Evolutionary conservation across 2,329 filamentous ascomycete genomes (phyloP).

Genomic region (Colletotrichum costaricense): DNA sequence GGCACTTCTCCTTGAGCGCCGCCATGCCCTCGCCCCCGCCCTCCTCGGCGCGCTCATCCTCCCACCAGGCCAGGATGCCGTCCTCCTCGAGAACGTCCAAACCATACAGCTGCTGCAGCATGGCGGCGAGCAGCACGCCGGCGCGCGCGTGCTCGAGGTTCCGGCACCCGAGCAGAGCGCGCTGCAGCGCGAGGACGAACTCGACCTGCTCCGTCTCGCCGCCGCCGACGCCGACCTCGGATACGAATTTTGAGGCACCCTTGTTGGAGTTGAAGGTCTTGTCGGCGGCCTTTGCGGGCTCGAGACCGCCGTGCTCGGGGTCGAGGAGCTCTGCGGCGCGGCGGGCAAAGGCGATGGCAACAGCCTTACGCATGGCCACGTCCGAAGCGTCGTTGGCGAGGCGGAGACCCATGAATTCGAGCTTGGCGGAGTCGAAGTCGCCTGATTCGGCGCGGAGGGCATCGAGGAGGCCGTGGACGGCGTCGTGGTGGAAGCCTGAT

Average conservation of each 20-base stretch:
- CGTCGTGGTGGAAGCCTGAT: constrained; percentile 84
- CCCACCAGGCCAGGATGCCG: constrained; percentile 90
- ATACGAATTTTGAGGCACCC: constrained; percentile 67
- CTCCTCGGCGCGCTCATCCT: constrained; percentile 73
- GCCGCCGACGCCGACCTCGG: constrained; percentile 70
- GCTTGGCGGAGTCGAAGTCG: constrained; percentile 84
- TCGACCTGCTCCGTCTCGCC: constrained; percentile 85
- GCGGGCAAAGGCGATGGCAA: constrained; percentile 87
- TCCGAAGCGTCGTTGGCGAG: constrained; percentile 93
- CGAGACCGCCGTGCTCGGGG: constrained; percentile 62
- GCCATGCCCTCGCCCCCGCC: constrained; percentile 77
- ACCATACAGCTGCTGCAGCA: constrained; percentile 87
- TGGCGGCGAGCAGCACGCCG: constrained; percentile 77
- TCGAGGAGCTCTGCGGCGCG: constrained; percentile 77
- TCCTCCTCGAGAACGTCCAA: constrained; percentile 90
- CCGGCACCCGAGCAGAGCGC: constrained; percentile 76
- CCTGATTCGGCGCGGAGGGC: constrained; percentile 79
- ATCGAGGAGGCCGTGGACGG: constrained; percentile 87
- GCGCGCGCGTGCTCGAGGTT: constrained; percentile 62
- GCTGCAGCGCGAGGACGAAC: constrained; percentile 84
- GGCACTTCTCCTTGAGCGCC: constrained; percentile 78
- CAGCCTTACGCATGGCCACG: constrained; percentile 85
- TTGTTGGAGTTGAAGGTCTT: constrained; percentile 65
- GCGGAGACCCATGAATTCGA: constrained; percentile 94
- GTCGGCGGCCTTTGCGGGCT: constrained; percentile 73